phyloP scores from a whole-genome alignment of 2,329 filamentous ascomycete species.

The Aspergillaceae sp. region DNA sequence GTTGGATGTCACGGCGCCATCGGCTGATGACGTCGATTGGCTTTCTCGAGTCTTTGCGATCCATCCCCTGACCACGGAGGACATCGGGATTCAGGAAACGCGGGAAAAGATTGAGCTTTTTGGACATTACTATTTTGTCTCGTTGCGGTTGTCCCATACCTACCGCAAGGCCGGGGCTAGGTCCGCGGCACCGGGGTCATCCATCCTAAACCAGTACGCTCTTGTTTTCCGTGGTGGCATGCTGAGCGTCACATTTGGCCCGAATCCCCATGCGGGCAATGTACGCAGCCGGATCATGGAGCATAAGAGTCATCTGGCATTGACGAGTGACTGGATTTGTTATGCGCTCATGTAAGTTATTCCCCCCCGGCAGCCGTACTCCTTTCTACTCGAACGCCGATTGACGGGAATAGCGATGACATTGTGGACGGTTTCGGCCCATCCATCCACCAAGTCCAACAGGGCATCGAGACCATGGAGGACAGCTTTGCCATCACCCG shows the following conservation, averaged over 20 bases:
- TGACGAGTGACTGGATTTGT: constrained; percentile 95
- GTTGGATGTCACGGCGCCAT: constrained; percentile 83
- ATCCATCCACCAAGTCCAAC: constrained; percentile 71
- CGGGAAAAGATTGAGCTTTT: constrained; percentile 98
- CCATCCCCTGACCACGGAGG: constrained; percentile 86
- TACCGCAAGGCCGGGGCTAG: constrained; percentile 60
- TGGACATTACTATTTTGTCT: constrained; percentile 89
- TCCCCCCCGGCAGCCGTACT: neutral
- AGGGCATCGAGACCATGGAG: constrained; percentile 79
- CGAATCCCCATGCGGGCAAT: constrained; percentile 71
- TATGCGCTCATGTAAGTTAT: constrained; percentile 80
- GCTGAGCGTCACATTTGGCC: constrained; percentile 79
- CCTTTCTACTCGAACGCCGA: neutral
- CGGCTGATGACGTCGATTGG: constrained; percentile 74
- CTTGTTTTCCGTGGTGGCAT: constrained; percentile 89
- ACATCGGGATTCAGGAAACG: constrained; percentile 84
- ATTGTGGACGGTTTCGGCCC: constrained; percentile 92
- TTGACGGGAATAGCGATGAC: constrained; percentile 55
- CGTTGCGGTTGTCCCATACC: constrained; percentile 80
- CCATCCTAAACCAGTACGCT: constrained; percentile 87
- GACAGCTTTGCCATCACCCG: constrained; percentile 85
- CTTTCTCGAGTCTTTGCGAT: constrained; percentile 91
- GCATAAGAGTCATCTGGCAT: constrained; percentile 79
- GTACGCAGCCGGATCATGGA: constrained; percentile 85
- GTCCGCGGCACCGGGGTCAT: constrained; percentile 52